These are phyloP conservation scores for Penicillium sp. DNA, from an alignment of 2,329 filamentous ascomycete species.

Conservation along the genomic window DNA sequence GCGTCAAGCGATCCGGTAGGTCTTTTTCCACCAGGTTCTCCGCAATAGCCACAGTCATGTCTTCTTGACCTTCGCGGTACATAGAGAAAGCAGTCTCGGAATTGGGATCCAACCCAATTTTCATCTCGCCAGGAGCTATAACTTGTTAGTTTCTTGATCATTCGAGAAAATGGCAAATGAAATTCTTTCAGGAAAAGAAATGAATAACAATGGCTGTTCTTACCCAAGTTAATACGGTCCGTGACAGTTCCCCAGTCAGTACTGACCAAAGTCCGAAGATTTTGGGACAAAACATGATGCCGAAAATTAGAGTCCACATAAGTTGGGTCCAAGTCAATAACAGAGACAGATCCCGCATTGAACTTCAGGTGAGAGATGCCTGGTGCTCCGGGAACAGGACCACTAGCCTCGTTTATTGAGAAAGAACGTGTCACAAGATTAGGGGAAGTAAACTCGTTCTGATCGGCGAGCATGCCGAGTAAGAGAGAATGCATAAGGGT, in stretches of 20 bases:
- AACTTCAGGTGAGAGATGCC: slow-evolving; percentile 34
- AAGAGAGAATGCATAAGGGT: slow-evolving; percentile 68
- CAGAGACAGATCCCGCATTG: slow-evolving; percentile 36
- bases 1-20: slow-evolving; percentile 58
- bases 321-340: slow-evolving; percentile 67
- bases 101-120: slow-evolving; percentile 61
- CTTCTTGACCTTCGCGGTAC: slow-evolving; percentile 68
- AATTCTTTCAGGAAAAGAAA: not conserved
- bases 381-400: slow-evolving; percentile 26
- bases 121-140: slow-evolving; percentile 64
- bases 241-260: slow-evolving; percentile 74
- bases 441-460: slow-evolving; percentile 66
- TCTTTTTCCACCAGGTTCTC: slow-evolving; percentile 63
- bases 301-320: slow-evolving; percentile 54
- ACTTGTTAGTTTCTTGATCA: slow-evolving; percentile 15
- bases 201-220: slow-evolving; percentile 16
- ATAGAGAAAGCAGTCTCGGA: slow-evolving; percentile 62
- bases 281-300: slow-evolving; percentile 70
- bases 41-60: slow-evolving; percentile 71
- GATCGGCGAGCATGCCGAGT: slow-evolving; percentile 65
- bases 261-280: slow-evolving; percentile 69
- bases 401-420: slow-evolving; percentile 52
- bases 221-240: slow-evolving; percentile 74
- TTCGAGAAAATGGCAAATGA: not conserved
- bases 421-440: slow-evolving; percentile 66